Evolutionary conservation across 371 early-diverging fungal species (phyloP), one percentile per base, ranked within the genome.

Genomic region (Mortierella polycephala): DNA sequence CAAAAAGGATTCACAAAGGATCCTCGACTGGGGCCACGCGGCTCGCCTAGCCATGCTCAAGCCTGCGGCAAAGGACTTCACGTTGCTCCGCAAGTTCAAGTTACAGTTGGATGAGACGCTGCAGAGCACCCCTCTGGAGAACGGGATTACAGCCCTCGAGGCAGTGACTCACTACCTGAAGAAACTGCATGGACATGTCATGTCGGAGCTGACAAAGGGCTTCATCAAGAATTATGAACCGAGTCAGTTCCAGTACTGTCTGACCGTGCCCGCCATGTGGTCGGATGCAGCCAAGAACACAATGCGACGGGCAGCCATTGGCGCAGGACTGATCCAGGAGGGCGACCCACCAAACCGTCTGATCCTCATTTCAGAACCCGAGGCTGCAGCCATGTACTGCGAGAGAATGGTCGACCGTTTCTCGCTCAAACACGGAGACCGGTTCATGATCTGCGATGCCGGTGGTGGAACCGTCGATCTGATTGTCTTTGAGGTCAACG

Each of bases 401-500:
- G 84, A 86, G 68, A 77, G 85, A 47, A 86, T 82, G 60, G 84
- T 83, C 16, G 85, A 85, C 44, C 83, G 81, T 20, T 85, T 85
- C 62, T 82, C 84, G 44, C 67, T 85, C 47, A 82, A 74, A 53
- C 82, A 84, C 44, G 81, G 81, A 6, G 84, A 85, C 47, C 81
- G 82, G 12, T 89, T 89, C 71, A 87, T 89, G 85, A 88, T 89
- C 60, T 87, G 87, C 66, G 89, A 89, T 79, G 88, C 88, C 41
- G 89, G 89, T 79, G 89, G 89, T 75, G 89, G 89, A 64, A 89
- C 89, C 2, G 88, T 89, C 8, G 89, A 89, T 82, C 61, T 89
- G 64, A 88, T 85, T 62, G 83, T 81, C 10, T 83, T 79, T 64
- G 80, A 74, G 60, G 75, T 82, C 18, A 64, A 45, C 57, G 82